These are phyloP conservation scores for Corymbia maculata DNA, from an alignment of 345 rosid genomes.

Conservation along the genomic window DNA sequence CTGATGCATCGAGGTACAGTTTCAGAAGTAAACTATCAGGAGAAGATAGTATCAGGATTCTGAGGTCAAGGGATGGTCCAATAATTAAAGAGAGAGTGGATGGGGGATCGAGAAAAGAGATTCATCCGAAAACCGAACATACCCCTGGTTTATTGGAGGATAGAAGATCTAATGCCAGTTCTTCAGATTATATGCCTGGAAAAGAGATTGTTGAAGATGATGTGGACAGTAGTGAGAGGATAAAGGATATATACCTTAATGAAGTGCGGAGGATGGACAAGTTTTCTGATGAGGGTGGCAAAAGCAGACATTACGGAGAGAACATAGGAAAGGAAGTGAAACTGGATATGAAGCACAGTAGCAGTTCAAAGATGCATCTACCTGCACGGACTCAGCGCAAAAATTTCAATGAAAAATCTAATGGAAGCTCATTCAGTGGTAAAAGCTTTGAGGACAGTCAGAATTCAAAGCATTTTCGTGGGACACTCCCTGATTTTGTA, in stretches of 20 bases:
- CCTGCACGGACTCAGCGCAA: slow-evolving; percentile 5
- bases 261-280: slow-evolving; percentile 3
- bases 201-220: slow-evolving; percentile 32
- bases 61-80: slow-evolving; percentile 19
- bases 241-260: slow-evolving; percentile 24
- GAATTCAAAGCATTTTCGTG: slow-evolving; percentile 3
- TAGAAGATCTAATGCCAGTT: background rate
- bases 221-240: slow-evolving; percentile 10
- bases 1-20: slow-evolving; percentile 18
- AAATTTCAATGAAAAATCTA: slow-evolving; percentile 5
- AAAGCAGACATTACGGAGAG: background rate
- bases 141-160: slow-evolving; percentile 5
- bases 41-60: slow-evolving; percentile 1
- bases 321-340: slow-evolving; percentile 7
- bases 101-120: slow-evolving; percentile 3
- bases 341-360: background rate
- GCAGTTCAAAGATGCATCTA: slow-evolving; percentile 6
- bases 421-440: slow-evolving; percentile 8
- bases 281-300: slow-evolving; percentile 1
- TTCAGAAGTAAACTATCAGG: slow-evolving; percentile 12
- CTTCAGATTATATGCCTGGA: slow-evolving; percentile 1
- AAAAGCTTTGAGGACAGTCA: slow-evolving; percentile 11
- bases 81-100: slow-evolving; percentile 11
- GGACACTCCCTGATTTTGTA: slow-evolving; percentile 8
- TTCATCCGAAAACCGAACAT: background rate